Evolutionary conservation across 306 rosid species (phyloP).

Genomic region (Carpinus viminea): DNA sequence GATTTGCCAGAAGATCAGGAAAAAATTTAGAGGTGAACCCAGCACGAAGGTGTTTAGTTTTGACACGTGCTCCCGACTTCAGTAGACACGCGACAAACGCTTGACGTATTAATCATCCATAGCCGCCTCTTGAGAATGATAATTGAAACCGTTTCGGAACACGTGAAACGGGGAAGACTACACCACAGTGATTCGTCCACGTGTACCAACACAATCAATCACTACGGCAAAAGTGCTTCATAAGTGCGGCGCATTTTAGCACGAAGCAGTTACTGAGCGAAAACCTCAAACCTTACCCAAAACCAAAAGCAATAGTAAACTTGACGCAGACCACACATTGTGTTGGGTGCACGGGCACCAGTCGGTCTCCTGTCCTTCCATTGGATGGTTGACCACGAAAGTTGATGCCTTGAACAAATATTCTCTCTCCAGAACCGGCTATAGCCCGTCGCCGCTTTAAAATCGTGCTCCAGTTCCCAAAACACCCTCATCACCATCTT

Average conservation of each 20-base stretch:
- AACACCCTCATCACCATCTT: not conserved
- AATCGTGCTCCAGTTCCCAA: not conserved
- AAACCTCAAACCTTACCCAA: too few relatives aligned
- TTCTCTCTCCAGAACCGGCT: constrained; percentile 1
- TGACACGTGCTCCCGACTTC: not conserved
- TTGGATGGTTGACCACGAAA: not conserved
- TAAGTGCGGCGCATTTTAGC: not conserved
- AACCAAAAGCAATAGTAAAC: not conserved
- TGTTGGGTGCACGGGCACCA: not conserved
- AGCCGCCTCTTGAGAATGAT: constrained; percentile 11
- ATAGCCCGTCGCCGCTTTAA: constrained; percentile 20
- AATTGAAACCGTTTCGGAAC: not conserved
- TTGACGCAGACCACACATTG: too few relatives aligned
- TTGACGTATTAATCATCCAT: not conserved
- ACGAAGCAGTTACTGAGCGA: not conserved
- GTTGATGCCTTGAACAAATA: not conserved
- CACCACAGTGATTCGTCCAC: constrained; percentile 31
- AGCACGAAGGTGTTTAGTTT: too few relatives aligned
- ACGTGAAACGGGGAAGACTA: too few relatives aligned
- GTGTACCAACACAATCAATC: constrained; percentile 13
- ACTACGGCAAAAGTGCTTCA: not conserved
- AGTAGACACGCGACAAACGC: not conserved
- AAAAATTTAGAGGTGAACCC: too few relatives aligned
- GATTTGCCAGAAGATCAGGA: too few relatives aligned
- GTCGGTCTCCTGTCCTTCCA: not conserved